Base-by-base conservation (phyloP, 495 filamentous ascomycete species). In the Aspergillus homomorphus region DNA sequence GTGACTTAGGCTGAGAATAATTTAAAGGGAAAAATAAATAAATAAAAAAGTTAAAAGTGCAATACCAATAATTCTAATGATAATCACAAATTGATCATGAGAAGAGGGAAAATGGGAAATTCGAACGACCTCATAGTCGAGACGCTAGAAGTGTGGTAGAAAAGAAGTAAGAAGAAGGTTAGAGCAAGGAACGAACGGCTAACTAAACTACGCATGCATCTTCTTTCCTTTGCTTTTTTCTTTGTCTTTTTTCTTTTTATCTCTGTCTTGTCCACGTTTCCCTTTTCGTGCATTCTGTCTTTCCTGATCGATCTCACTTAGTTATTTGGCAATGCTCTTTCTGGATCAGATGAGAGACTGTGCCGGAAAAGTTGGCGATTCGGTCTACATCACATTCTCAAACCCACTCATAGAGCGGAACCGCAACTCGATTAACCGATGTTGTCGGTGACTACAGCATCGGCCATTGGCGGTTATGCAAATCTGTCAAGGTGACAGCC, bases 381-480 rank as follows among this genome's bases (percentile, higher is more conserved):
- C 53, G 61, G 62, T 54, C 53, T 67, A 58, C 57, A 67, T 64
- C 62, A 64, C 65, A 60, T 55, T 51, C 21, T 28, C 33, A 57
- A n/a, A 52, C 57, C 58, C 38, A 61, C 50, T 28, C 22, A 20
- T 49, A 60, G 38, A 56, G 58, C 26, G 57, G 56, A 48, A n/a
- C 30, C 45, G 33, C 33, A 38, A 38, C 12, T n/a, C 10, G 33
- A 14, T 38, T 2, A 5, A 20, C 49, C 30, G 18, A 24, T 22
- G 22, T 26, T 50, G n/a, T 24, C 51, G 16, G 38, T 21, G 38
- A 46, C 56, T 59, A 50, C 49, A 54, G 18, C 50, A 58, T 45
- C 26, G 14, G 46, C 23, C 44, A 65, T 71, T 69, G 65, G 69
- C 66, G 58, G 66, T 65, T 65, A 69, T 62, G 70, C 69, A 69